Base-by-base conservation (phyloP, 1,284 basidiomycete genomes). In the Wallemia mellicola region DNA sequence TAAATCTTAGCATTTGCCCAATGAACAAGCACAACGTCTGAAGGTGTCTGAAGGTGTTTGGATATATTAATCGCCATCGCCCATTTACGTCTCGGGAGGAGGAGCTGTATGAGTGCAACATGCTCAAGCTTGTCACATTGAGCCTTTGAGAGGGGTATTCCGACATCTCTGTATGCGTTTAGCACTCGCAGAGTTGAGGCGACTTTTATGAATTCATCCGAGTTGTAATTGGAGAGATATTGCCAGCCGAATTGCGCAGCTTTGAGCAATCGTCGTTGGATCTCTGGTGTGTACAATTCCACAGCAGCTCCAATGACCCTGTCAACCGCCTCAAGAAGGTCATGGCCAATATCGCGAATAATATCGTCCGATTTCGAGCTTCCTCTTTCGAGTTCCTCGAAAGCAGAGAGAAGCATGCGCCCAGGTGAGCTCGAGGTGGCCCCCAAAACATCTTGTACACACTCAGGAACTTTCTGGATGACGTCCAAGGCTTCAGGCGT, bases 261-360 rank as follows among this genome's bases (percentile, higher is more conserved):
- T 67, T 79, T 86, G 22, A 98, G 75, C 33, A 98, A 73, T 58
- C 78, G 77, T 60, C 82, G 79, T 68, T 98, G 92, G 86, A 86
- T 92, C 60, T 77, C 73, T 0, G 82, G 79, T 60, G 92, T 86
- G 80, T 86, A 88, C 70, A 95, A 91, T 60, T 81, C 77, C 1
- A 85, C 86, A 0, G 94, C 92, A 27, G 92, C 92, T 62, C 91
- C 86, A 27, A 96, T 81, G 64, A 89, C 91, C 54, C 85, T 82
- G 66, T 95, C 83, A 3, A 96, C 88, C 1, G 92, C 92, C 27
- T 77, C 75, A 0, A 81, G 82, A 38, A 98, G 76, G 30, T 92
- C 88, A 1, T 82, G 80, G 15, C 82, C 77, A 61, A 98, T 89
- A 63, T 77, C 83, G 1, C 88, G 80, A 60, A 98, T 86, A 64